Evolutionary conservation across 306 rosid genomes (phyloP), one percentile per base, ranked within the genome.

Genomic region (Rubus parviflorus): DNA sequence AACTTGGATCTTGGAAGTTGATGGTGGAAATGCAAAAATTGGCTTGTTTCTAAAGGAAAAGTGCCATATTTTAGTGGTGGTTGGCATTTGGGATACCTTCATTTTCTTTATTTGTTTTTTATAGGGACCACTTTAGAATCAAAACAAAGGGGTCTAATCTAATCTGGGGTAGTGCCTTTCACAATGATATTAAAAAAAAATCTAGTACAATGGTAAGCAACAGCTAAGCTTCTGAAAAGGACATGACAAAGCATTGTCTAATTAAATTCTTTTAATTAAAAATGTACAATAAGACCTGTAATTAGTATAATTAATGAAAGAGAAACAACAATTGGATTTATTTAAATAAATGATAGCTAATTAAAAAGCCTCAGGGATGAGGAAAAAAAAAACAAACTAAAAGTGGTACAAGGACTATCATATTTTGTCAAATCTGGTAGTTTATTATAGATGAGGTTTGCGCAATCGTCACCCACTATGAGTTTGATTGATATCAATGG

Each of bases 191-290:
- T 70, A 45, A 1, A 70, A 54, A 63, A 72, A 41, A n/a, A n/a
- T n/a, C 46, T 64, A 49, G 74, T 14, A 54, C 52, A 47, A 45
- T 77, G 72, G 73, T 49, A 66, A 76, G 79, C 43, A 69, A 77
- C 82, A 80, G 87, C 84, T 81, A 84, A 84, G 87, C 75, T 74
- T 81, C 17, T 78, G 82, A 78, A 79, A 68, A 49, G 5, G 85
- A 78, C 80, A 68, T 70, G 1, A 53, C 30, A 38, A 30, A 56
- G 38, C 51, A 71, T 20, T 46, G 62, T 66, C 43, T 49, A 51
- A 25, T 67, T 6, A 35, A 9, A 35, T 48, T 14, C 68, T 53
- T 45, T 47, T 53, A 13, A 12, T 1, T 56, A 1, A 53, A 42
- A 40, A 6, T 58, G 65, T 23, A 58, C 65, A 58, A 23, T 16